Percentiles rank a stretch among this genome's conserved stretches.
These are phyloP conservation scores for Wickerhamomyces silvicola DNA, from an alignment of 805 yeast genomes.

Conservation along the genomic window DNA sequence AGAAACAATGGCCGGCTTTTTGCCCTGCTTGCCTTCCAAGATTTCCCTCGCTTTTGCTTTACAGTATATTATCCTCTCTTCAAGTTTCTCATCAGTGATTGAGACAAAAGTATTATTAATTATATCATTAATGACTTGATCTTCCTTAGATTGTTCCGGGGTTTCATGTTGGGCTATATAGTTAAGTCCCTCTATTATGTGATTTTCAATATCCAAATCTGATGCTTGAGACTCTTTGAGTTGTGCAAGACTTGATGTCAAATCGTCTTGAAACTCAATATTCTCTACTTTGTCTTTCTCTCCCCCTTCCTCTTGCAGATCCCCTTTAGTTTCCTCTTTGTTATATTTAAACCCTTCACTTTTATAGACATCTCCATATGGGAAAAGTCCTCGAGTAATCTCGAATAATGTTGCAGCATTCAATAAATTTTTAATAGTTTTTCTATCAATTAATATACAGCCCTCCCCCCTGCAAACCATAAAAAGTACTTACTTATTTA, in stretches of 20 bases:
- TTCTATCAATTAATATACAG: neutral
- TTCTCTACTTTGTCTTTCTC: neutral
- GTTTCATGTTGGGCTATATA: neutral
- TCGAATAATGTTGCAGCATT: neutral
- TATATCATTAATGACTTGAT: conserved; percentile 3
- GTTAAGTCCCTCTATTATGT: conserved; percentile 1
- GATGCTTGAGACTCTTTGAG: neutral
- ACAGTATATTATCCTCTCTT: conserved; percentile 5
- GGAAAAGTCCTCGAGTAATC: conserved; percentile 1
- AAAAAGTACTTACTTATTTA: neutral
- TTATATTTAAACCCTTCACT: neutral
- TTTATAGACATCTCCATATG: neutral
- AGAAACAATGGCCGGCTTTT: conserved; percentile 1
- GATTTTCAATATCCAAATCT: conserved; percentile 1
- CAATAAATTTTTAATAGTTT: neutral
- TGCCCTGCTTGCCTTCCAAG: conserved; percentile 3
- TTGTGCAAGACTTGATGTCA: neutral
- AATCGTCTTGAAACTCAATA: neutral
- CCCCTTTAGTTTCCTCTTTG: neutral
- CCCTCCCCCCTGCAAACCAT: conserved; percentile 1
- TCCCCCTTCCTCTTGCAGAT: no score
- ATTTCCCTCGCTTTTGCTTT: conserved; percentile 3
- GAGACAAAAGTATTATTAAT: conserved; percentile 3
- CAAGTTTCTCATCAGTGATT: conserved; percentile 10
- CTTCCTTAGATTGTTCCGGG: conserved; percentile 6